Percentiles rank a stretch among this genome's conserved stretches.
Conservation (phyloP, 768 basidiomycete genomes). For the Boletellus ananiceps region DNA sequence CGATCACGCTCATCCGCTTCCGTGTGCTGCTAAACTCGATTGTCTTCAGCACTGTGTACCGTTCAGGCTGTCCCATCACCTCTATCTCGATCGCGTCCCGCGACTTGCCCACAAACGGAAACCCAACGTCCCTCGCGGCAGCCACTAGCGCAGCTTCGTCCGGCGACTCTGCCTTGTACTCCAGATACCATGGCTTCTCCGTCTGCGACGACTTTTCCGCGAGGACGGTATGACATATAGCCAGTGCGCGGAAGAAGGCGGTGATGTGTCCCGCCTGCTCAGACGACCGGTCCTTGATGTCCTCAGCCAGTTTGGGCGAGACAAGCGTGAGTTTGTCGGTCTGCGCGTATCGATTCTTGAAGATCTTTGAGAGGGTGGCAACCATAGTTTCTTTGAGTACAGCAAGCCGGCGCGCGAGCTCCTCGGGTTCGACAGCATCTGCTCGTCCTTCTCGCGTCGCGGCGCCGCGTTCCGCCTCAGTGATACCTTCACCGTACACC, state of each 20-base stretch:
- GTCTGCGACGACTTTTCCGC: conserved; percentile 68
- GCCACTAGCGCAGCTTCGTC: conserved; percentile 94
- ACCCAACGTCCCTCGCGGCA: conserved; percentile 89
- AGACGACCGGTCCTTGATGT: conserved; percentile 58
- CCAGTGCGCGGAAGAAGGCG: conserved; percentile 92
- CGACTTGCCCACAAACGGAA: conserved; percentile 77
- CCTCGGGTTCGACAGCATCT: conserved; percentile 62
- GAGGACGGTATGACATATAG: conserved; percentile 88
- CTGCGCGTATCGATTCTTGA: conserved; percentile 86
- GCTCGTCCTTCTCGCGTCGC: conserved; percentile 75
- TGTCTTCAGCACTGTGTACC: conserved; percentile 71
- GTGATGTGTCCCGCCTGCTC: conserved; percentile 64
- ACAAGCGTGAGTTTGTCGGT: conserved; percentile 81
- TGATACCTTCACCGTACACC: conserved; percentile 88
- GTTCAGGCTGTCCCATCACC: conserved; percentile 85
- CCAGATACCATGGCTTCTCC: conserved; percentile 55
- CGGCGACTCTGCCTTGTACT: conserved; percentile 95
- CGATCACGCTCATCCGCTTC: conserved; percentile 93
- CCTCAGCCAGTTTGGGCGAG: conserved; percentile 77
- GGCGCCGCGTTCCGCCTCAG: conserved; percentile 92
- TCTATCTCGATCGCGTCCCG: conserved; percentile 82
- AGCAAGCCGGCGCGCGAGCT: conserved; percentile 62
- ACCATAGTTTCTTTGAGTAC: conserved; percentile 76
- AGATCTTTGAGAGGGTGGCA: conserved; percentile 62
- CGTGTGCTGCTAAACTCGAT: conserved; percentile 93